phyloP scores from a whole-genome alignment of 768 basidiomycete species.

The Suillus occidentalis region DNA sequence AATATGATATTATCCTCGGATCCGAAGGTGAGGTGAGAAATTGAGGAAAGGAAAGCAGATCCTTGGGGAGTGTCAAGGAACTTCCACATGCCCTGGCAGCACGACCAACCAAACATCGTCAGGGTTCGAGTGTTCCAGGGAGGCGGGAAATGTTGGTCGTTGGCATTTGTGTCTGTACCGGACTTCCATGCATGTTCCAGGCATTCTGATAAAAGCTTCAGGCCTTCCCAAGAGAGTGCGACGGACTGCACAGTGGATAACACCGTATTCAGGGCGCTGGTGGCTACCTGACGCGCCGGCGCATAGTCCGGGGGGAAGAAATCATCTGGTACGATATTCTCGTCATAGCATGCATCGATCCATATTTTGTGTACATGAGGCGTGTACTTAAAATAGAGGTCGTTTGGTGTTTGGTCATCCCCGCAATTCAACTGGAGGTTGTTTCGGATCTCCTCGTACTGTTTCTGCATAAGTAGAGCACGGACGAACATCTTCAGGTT shows the following conservation, averaged over 20 bases:
- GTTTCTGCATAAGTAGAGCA: conserved; percentile 29
- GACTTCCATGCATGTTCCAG: conserved; percentile 17
- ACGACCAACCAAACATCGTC: conserved; percentile 22
- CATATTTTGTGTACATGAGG: conserved; percentile 35
- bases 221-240: conserved; percentile 31
- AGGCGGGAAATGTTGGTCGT: conserved; percentile 25
- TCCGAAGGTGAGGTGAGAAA: conserved; percentile 21
- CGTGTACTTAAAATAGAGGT: conserved; percentile 33
- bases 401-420: conserved; percentile 10
- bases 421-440: neutral
- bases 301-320: conserved; percentile 6
- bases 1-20: too few species aligned
- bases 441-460: conserved; percentile 3
- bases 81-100: neutral
- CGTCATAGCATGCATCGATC: conserved; percentile 24
- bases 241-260: conserved; percentile 17
- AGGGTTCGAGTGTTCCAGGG: conserved; percentile 18
- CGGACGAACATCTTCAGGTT: conserved; percentile 28
- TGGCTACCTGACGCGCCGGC: conserved; percentile 18
- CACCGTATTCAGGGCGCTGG: conserved; percentile 10
- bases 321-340: conserved; percentile 8
- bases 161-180: neutral
- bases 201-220: conserved; percentile 36
- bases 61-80: conserved; percentile 32
- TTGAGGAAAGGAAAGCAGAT: conserved; percentile 30